phyloP scores from a whole-genome alignment of 2,329 filamentous ascomycete species.

The Pseudocercospora fuligena region DNA sequence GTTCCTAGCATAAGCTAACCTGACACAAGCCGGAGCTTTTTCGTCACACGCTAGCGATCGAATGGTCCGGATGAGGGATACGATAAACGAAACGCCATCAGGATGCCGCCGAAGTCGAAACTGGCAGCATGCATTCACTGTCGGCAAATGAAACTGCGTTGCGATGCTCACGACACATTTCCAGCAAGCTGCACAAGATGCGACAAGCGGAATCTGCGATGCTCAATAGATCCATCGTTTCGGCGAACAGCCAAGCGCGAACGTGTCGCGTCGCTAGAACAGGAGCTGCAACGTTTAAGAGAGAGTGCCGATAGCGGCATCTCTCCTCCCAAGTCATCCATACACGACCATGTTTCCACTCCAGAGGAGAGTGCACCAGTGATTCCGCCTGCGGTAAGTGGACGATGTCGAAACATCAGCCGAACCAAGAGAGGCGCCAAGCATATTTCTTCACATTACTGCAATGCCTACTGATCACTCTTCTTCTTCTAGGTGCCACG shows the following conservation, averaged over 20 bases:
- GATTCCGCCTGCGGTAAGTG: background rate
- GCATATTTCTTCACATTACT: background rate
- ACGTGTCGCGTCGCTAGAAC: slow-evolving; percentile 7
- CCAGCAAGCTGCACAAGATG: slow-evolving; percentile 12
- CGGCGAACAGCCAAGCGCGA: slow-evolving; percentile 15
- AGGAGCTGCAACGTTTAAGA: slow-evolving; percentile 5
- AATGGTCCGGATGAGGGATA: no score
- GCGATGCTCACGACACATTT: slow-evolving; percentile 17
- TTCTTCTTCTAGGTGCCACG: background rate
- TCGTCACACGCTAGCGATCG: no score
- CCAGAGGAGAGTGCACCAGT: background rate
- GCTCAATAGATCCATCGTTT: slow-evolving; percentile 17
- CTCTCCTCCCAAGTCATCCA: background rate
- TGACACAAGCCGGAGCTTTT: no score
- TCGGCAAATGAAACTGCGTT: slow-evolving; percentile 10
- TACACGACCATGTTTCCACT: background rate
- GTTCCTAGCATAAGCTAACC: background rate
- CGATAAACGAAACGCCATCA: background rate
- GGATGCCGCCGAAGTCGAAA: slow-evolving; percentile 15
- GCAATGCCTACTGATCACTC: background rate
- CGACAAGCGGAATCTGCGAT: slow-evolving; percentile 12
- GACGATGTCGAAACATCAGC: background rate
- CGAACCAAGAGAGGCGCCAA: background rate
- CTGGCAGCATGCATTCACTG: slow-evolving; percentile 15
- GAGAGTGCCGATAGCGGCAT: slow-evolving; percentile 3